phyloP scores from a whole-genome alignment of 176 grass and related monocot genomes.

The Elymus sibiricus region DNA sequence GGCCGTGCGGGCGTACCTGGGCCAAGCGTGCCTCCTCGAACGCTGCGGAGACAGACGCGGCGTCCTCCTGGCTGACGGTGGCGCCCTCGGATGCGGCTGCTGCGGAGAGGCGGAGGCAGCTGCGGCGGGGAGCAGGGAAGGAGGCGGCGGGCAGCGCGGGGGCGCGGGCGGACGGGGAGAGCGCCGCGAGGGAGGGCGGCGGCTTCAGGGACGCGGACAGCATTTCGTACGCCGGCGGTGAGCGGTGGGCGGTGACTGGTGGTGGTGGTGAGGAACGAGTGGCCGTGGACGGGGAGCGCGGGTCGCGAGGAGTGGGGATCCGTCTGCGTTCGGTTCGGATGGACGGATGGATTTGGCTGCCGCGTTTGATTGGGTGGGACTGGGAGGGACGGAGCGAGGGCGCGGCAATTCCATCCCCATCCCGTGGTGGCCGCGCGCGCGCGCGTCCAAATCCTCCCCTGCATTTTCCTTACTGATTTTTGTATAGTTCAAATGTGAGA shows the following conservation, averaged over 20 bases:
- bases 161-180: conserved; percentile 8
- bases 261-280: conserved; percentile 28
- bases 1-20: conserved; percentile 33
- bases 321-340: neutral
- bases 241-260: neutral
- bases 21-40: conserved; percentile 44
- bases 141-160: neutral
- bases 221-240: conserved; percentile 31
- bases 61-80: conserved; percentile 25
- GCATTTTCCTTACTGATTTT: neutral
- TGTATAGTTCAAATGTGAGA: neutral
- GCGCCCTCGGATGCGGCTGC: conserved; percentile 24
- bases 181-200: neutral
- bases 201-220: conserved; percentile 36
- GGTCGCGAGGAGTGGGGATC: neutral
- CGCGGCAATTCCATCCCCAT: neutral
- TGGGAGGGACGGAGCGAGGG: neutral
- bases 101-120: neutral
- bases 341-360: neutral
- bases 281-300: conserved; percentile 3
- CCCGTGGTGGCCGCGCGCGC: neutral
- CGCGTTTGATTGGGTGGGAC: neutral
- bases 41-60: neutral
- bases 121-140: neutral
- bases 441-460: neutral